Percentiles rank a stretch among this genome's conserved stretches.
phyloP scores from a whole-genome alignment of 768 basidiomycete genomes.

The Xerocomellus amylosporus region DNA sequence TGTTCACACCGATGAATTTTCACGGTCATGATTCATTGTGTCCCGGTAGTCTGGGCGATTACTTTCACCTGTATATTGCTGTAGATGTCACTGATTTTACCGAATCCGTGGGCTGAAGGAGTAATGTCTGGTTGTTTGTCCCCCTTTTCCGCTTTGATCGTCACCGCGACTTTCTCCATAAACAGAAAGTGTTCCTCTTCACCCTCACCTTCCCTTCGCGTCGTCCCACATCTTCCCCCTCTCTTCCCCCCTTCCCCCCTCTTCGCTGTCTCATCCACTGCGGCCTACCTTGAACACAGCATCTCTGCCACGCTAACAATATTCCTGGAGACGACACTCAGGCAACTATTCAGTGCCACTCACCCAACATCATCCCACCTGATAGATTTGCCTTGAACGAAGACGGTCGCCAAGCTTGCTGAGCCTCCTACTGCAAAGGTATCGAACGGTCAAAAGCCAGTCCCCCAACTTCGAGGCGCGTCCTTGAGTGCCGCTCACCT shows the following conservation, averaged over 20 bases:
- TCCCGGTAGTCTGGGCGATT: background rate
- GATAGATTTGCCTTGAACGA: background rate
- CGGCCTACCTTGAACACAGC: background rate
- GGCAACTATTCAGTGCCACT: constrained; percentile 2
- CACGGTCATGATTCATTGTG: background rate
- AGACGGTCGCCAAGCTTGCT: background rate
- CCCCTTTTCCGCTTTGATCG: constrained; percentile 9
- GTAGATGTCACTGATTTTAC: background rate
- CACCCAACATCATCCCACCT: background rate
- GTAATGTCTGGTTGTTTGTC: constrained; percentile 7
- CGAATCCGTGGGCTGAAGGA: background rate
- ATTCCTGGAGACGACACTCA: background rate
- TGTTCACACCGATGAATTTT: background rate
- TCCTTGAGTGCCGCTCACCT: background rate
- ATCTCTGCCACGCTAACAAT: background rate
- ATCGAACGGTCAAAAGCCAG: background rate
- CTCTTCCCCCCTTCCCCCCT: background rate
- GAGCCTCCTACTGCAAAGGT: background rate
- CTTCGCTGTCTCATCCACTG: background rate
- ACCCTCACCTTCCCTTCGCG: background rate
- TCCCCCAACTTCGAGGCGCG: background rate
- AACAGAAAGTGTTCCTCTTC: constrained; percentile 7
- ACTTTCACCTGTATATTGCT: background rate
- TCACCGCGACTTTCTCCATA: constrained; percentile 8
- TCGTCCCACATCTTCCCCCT: background rate